Percentiles rank a stretch among this genome's conserved stretches.
Evolutionary conservation across 2,329 filamentous ascomycete genomes (phyloP).

Genomic region (Colletotrichum paranaense): DNA sequence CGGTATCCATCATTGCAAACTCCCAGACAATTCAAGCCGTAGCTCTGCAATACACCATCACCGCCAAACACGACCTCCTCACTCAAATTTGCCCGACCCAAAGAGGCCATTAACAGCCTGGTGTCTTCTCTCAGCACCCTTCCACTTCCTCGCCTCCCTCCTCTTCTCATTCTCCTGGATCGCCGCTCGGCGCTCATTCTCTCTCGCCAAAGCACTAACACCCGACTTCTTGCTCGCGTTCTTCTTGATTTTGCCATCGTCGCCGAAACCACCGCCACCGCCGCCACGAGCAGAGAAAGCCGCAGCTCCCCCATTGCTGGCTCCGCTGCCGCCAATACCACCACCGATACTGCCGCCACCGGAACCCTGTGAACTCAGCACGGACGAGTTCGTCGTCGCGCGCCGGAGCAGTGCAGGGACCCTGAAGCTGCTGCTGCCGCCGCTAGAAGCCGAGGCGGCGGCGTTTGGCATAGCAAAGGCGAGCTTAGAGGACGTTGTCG

Average conservation of each 20-base stretch:
- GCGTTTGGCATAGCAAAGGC: conserved; percentile 62
- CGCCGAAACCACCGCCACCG: conserved; percentile 45
- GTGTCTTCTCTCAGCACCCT: conserved; percentile 66
- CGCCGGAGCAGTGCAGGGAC: conserved; percentile 78
- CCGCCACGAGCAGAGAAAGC: conserved; percentile 15
- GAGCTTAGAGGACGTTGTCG: conserved; percentile 52
- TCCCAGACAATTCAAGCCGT: background rate
- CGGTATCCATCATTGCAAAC: background rate
- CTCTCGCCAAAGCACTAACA: conserved; percentile 69
- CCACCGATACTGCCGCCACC: background rate
- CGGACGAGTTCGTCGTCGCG: conserved; percentile 75
- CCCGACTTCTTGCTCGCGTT: conserved; percentile 70
- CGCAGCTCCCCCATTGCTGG: conserved; percentile 17
- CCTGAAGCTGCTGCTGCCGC: conserved; percentile 64
- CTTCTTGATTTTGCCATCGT: conserved; percentile 69
- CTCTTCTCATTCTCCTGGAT: conserved; percentile 68
- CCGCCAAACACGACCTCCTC: background rate
- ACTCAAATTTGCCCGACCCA: conserved; percentile 67
- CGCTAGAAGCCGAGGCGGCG: conserved; percentile 48
- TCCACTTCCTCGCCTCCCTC: conserved; percentile 68
- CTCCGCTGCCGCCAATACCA: background rate
- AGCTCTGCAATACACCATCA: background rate
- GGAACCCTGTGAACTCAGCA: conserved; percentile 48
- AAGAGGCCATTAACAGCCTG: conserved; percentile 69
- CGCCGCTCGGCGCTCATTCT: conserved; percentile 66